phyloP scores from a whole-genome alignment of 345 rosid genomes.

The Cardamine resedifolia region DNA sequence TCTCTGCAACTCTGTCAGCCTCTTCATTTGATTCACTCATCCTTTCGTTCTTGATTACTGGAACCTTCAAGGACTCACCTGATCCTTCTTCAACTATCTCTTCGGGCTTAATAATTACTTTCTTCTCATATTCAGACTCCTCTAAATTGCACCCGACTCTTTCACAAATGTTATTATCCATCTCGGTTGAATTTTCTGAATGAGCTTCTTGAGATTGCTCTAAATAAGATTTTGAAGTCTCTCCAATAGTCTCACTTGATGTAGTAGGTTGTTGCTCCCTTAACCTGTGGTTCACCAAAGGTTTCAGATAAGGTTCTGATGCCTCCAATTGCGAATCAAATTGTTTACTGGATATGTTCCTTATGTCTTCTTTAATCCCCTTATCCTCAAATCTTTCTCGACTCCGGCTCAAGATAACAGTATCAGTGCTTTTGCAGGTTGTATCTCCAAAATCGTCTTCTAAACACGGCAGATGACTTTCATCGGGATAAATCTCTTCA shows the following conservation, averaged over 20 bases:
- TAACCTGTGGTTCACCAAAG: slow-evolving; percentile 4
- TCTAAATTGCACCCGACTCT: neutral
- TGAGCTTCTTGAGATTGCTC: slow-evolving; percentile 30
- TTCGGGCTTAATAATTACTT: neutral
- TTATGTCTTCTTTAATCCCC: slow-evolving; percentile 12
- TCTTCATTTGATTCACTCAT: slow-evolving; percentile 14
- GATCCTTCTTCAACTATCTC: slow-evolving; percentile 14
- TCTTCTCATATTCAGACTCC: slow-evolving; percentile 27
- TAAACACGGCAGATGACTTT: slow-evolving; percentile 7
- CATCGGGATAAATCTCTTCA: slow-evolving; percentile 27
- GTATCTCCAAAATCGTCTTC: slow-evolving; percentile 18
- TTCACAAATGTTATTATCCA: neutral
- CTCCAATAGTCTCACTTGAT: slow-evolving; percentile 11
- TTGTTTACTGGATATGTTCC: slow-evolving; percentile 23
- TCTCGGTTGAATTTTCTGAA: slow-evolving; percentile 8
- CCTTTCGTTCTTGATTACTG: slow-evolving; percentile 14
- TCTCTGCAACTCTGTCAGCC: slow-evolving; percentile 22
- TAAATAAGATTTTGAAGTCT: slow-evolving; percentile 13
- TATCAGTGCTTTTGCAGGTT: slow-evolving; percentile 31
- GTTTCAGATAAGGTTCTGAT: slow-evolving; percentile 17
- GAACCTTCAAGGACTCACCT: slow-evolving; percentile 19
- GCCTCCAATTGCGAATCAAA: neutral
- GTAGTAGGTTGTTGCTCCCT: slow-evolving; percentile 18
- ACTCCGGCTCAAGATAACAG: slow-evolving; percentile 30
- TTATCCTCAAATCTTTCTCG: slow-evolving; percentile 28